Conservation (phyloP, 495 filamentous ascomycete species). For the Neohortaea acidophila region DNA sequence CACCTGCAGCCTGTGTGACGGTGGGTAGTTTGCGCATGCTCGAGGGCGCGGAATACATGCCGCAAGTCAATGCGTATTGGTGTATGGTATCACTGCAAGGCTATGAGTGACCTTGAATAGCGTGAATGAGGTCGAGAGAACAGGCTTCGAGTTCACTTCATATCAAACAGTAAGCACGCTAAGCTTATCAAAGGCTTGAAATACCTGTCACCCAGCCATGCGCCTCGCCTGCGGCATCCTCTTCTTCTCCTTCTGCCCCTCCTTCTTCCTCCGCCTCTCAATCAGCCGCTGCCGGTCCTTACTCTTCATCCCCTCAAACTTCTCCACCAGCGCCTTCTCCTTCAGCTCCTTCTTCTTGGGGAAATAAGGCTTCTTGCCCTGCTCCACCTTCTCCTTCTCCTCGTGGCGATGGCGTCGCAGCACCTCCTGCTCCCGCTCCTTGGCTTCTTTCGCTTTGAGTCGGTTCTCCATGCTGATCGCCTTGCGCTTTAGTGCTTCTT, state of each 20-base stretch:
- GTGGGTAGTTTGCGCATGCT: too few species aligned
- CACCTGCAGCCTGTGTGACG: too few species aligned
- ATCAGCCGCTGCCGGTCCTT: constrained; percentile 66
- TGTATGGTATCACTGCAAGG: too few species aligned
- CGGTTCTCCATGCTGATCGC: constrained; percentile 38
- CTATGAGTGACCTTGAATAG: too few species aligned
- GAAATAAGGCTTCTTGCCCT: constrained; percentile 88
- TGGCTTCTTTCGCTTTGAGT: constrained; percentile 49
- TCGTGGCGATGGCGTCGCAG: constrained; percentile 55
- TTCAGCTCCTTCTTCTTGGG: constrained; percentile 83
- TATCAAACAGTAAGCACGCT: too few species aligned
- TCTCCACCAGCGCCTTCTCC: constrained; percentile 62
- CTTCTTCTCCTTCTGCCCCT: constrained; percentile 63
- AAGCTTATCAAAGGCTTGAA: too few species aligned
- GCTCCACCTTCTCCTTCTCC: constrained; percentile 67
- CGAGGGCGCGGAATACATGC: too few species aligned
- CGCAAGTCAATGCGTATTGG: too few species aligned
- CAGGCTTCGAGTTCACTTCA: too few species aligned
- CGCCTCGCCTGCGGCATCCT: constrained; percentile 50
- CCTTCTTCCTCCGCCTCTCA: constrained; percentile 74
- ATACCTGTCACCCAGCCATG: constrained; percentile 1
- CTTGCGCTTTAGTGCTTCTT: constrained; percentile 50
- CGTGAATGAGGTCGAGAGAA: too few species aligned
- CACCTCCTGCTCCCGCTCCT: constrained; percentile 50
- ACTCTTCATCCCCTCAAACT: constrained; percentile 64